Base-by-base conservation (phyloP, 768 basidiomycete species). In the Saitozyma podzolica region DNA sequence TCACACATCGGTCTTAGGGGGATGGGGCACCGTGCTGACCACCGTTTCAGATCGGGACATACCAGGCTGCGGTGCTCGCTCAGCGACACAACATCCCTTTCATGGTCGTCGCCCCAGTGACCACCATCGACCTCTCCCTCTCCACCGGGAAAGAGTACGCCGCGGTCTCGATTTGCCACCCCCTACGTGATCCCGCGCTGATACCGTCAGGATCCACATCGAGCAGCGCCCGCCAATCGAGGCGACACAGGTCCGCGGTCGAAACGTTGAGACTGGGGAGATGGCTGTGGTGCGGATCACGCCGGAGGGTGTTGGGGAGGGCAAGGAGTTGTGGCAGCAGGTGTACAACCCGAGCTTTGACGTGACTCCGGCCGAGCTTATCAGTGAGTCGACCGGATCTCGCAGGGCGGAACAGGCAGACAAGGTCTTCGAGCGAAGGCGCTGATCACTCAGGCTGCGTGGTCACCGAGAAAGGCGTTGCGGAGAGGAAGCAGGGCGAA, bases 311-410 rank as follows among this genome's bases (percentile, higher is more conserved):
- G 79, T 80, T 19, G 80, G 80, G 63, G 69, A 70, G 14, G 75
- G 75, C 39, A 62, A 65, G 9, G 72, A 78, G 58, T 58, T 61
- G 40, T 75, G 78, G 79, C 75, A 78, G 58, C 64, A 67, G 40
- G 79, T 79, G 1, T 95, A 93, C 78, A 98, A 96, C 78, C 93
- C 95, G 1, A 91, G 90, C 66, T 98, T 97, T 80, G 95, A 98
- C 75, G 92, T 98, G 14, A 97, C 95, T 0, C 93, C 94, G 0
- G 91, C 93, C 2, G 88, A 90, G 62, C 82, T 97, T 49, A 96
- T 98, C 66, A 90, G 88, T n/a, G 91, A 90, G 40, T 89, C 13
- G 2, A 5, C 29, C 2, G 29, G 29, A 29, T 29, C 29, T 29
- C 29, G 29, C 29, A 29, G 29, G 29, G 29, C 29, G 29, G 29